A percentile compares a stretch with the other conserved stretches of the same genome.
phyloP scores from a whole-genome alignment of 768 basidiomycete species.

The Russula griseocarnosa region DNA sequence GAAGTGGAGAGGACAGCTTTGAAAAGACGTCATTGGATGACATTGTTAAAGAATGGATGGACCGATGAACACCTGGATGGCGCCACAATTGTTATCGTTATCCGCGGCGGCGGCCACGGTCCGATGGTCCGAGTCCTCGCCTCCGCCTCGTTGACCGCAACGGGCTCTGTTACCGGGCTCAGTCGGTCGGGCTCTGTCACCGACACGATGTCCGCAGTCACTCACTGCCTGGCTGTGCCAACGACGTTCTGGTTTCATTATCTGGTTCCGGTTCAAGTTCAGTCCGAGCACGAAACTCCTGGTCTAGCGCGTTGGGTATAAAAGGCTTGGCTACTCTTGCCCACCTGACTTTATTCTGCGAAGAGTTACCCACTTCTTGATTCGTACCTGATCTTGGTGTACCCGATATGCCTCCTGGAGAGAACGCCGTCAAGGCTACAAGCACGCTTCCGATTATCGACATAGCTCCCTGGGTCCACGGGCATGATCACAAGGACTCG shows the following conservation, averaged over 20 bases:
- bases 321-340: background rate
- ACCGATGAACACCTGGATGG: background rate
- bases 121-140: no score
- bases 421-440: background rate
- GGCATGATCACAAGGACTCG: slow-evolving; percentile 34
- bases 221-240: background rate
- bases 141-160: no score
- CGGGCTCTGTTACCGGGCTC: background rate
- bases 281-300: background rate
- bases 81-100: background rate
- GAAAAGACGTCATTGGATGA: slow-evolving; percentile 30
- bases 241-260: background rate
- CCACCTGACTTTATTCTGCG: no score
- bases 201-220: background rate
- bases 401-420: slow-evolving; percentile 1
- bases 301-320: background rate
- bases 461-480: slow-evolving; percentile 59
- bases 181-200: background rate
- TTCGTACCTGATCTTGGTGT: background rate
- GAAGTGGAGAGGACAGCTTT: slow-evolving; percentile 33
- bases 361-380: background rate
- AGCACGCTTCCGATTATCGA: slow-evolving; percentile 63
- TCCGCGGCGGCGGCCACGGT: no score
- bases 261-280: background rate
- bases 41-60: slow-evolving; percentile 30